Conservation (phyloP, 305 asterid species). For the Fraxinus paxiana region DNA sequence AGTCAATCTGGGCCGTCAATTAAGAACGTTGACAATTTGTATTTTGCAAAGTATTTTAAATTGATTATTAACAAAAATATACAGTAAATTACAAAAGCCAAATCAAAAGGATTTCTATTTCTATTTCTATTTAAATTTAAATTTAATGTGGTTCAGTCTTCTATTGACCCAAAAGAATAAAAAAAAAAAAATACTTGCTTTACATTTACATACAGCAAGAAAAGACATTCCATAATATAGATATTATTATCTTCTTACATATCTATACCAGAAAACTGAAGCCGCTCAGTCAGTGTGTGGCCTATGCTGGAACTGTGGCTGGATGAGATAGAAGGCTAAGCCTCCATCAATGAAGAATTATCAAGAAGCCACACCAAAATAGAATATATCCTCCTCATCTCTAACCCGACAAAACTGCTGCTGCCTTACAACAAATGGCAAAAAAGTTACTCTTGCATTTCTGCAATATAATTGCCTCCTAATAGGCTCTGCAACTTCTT, state of each 20-base stretch:
- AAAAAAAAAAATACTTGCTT: not conserved
- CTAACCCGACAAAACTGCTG: constrained; percentile 6
- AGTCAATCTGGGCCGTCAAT: constrained; percentile 22
- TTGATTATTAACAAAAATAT: not conserved
- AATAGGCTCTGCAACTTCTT: constrained; percentile 39
- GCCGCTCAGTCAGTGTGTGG: not conserved
- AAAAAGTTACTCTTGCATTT: constrained; percentile 3
- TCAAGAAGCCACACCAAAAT: constrained; percentile 16
- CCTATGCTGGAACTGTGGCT: not conserved
- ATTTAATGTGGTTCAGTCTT: not conserved
- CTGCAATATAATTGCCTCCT: constrained; percentile 30
- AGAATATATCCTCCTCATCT: not conserved
- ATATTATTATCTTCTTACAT: not conserved
- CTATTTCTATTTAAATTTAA: not conserved
- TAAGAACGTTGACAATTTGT: not conserved
- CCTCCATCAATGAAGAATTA: constrained; percentile 27
- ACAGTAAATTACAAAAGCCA: not conserved
- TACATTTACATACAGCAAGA: not conserved
- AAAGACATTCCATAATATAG: not conserved
- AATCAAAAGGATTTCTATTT: not conserved
- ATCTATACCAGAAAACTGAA: not conserved
- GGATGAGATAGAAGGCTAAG: not conserved
- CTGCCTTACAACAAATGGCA: constrained; percentile 26
- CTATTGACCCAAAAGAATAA: not conserved
- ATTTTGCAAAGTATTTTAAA: not conserved